phyloP scores from a whole-genome alignment of 1,139 yeast species.

The Protomyces pachydermus region DNA sequence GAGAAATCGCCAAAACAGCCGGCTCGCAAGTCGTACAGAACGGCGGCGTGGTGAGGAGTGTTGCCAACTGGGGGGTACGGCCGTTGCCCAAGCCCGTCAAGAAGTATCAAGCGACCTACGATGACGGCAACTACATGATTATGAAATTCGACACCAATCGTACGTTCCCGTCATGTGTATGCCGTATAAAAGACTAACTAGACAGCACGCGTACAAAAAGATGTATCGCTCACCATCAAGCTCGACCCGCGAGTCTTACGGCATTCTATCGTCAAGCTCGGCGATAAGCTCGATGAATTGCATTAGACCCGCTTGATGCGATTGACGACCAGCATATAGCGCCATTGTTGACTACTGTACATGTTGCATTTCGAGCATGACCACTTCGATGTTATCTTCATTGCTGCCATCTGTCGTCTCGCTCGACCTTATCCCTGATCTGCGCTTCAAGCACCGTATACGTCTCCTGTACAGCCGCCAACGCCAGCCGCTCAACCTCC shows the following conservation, averaged over 20 bases:
- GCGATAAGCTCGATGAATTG: conserved; percentile 16
- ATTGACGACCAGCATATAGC: neutral
- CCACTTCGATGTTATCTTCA: neutral
- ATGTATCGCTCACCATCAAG: conserved; percentile 14
- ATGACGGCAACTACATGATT: conserved; percentile 13
- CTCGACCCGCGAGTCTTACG: conserved; percentile 24
- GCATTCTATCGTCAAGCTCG: conserved; percentile 19
- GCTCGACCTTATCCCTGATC: neutral
- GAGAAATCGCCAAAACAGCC: conserved; percentile 24
- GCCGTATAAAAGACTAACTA: neutral
- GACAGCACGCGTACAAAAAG: conserved; percentile 16
- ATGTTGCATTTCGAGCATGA: neutral
- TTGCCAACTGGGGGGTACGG: conserved; percentile 16
- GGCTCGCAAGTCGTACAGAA: conserved; percentile 20
- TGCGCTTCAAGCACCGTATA: neutral
- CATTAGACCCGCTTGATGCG: neutral
- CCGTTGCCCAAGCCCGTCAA: conserved; percentile 15
- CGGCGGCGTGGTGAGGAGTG: conserved; percentile 24
- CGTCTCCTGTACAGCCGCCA: neutral
- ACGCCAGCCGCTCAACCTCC: neutral
- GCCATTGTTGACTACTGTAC: neutral
- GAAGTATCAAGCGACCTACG: conserved; percentile 18
- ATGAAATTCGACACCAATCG: conserved; percentile 26
- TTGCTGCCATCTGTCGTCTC: conserved; percentile 11
- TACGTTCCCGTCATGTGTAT: neutral